Conservation (phyloP, 805 yeast genomes). For the Monosporozyma aerobia region DNA sequence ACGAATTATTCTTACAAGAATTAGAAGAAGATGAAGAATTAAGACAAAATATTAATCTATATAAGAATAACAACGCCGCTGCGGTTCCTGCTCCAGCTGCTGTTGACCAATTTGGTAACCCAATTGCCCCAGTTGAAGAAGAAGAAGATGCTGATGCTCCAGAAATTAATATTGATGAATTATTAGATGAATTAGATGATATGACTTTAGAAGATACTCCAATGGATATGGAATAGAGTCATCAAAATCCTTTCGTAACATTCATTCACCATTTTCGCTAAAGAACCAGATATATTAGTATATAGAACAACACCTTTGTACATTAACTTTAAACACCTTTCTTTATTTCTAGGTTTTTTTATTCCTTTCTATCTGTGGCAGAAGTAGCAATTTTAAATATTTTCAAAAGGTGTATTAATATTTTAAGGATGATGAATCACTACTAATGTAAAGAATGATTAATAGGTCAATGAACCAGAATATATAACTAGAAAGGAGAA, state of each 20-base stretch:
- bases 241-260: background rate
- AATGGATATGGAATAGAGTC: conserved; percentile 7
- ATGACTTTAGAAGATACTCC: conserved; percentile 64
- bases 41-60: conserved; percentile 81
- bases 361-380: background rate
- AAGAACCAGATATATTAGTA: background rate
- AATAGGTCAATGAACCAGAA: background rate
- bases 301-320: background rate
- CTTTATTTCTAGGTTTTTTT: background rate
- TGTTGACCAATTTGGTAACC: conserved; percentile 1
- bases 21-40: conserved; percentile 94
- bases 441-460: background rate
- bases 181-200: conserved; percentile 89
- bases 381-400: background rate
- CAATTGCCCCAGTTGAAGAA: conserved; percentile 31
- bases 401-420: background rate
- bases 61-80: conserved; percentile 46
- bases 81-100: conserved; percentile 4
- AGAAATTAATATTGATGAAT: conserved; percentile 79
- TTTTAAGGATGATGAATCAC: background rate
- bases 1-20: conserved; percentile 91
- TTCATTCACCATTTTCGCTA: background rate
- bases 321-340: background rate
- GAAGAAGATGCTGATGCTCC: conserved; percentile 80
- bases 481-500: background rate